Evolutionary conservation across 108 stramenopile species (phyloP).

Genomic region (Nitzschia palea): DNA sequence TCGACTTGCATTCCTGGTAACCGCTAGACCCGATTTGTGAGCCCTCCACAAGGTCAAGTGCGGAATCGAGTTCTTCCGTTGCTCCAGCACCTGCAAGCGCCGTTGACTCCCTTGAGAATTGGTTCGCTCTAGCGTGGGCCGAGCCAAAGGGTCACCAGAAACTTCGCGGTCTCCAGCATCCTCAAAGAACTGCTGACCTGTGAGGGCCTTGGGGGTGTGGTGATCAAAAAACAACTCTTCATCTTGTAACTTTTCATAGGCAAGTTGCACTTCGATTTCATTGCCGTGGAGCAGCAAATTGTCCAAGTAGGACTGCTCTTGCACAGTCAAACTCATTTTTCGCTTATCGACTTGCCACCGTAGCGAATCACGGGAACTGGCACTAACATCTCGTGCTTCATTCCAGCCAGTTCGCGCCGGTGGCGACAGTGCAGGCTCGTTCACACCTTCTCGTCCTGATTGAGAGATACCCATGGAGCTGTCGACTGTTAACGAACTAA

Average conservation of each 20-base stretch:
- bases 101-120: constrained; percentile 28
- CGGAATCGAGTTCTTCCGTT: constrained; percentile 22
- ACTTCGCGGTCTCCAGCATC: background rate
- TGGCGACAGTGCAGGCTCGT: background rate
- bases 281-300: constrained; percentile 34
- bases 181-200: background rate
- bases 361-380: constrained; percentile 18
- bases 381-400: constrained; percentile 3
- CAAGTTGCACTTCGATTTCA: constrained; percentile 38
- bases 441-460: background rate
- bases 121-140: background rate
- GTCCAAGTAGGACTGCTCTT: constrained; percentile 39
- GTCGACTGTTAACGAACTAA: background rate
- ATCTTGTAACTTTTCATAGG: constrained; percentile 32
- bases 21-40: constrained; percentile 49
- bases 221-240: constrained; percentile 47
- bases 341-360: constrained; percentile 18
- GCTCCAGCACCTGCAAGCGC: constrained; percentile 29
- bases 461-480: background rate
- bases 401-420: background rate
- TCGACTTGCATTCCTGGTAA: constrained; percentile 22
- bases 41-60: constrained; percentile 41
- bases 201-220: constrained; percentile 17
- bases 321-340: constrained; percentile 33
- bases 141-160: background rate